phyloP scores from a whole-genome alignment of 192 early-diverging fungal species.

The Chytriomyces confervae region DNA sequence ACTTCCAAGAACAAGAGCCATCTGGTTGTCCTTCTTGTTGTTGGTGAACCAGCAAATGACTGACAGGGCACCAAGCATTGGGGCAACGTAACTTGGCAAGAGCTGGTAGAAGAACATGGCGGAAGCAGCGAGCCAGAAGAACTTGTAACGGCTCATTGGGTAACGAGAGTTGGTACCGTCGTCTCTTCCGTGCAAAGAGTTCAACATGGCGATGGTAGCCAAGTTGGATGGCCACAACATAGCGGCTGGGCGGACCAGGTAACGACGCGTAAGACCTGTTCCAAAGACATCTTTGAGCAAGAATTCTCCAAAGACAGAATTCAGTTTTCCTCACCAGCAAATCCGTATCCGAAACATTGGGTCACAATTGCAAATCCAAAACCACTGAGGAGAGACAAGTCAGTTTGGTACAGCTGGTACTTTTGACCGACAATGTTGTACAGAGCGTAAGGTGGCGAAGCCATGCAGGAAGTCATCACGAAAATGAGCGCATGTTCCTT shows the following conservation, averaged over 20 bases:
- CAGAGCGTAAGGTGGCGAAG: conserved; percentile 55
- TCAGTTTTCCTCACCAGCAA: conserved; percentile 51
- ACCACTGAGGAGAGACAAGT: neutral
- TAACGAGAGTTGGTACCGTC: conserved; percentile 7
- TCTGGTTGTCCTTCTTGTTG: conserved; percentile 13
- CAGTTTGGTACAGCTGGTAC: conserved; percentile 23
- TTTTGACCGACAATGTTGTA: conserved; percentile 31
- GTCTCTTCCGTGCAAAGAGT: conserved; percentile 53
- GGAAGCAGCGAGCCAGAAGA: conserved; percentile 19
- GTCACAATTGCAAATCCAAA: conserved; percentile 62
- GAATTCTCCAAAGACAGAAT: neutral
- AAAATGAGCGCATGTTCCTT: conserved; percentile 55
- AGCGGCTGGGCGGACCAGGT: conserved; percentile 77
- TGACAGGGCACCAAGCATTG: conserved; percentile 12
- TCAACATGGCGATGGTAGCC: conserved; percentile 75
- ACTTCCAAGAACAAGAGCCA: conserved; percentile 15
- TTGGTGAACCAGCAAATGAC: neutral
- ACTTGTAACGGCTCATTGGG: neutral
- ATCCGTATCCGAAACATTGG: conserved; percentile 60
- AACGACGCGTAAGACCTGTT: conserved; percentile 65
- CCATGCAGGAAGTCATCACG: conserved; percentile 52
- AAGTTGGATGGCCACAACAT: conserved; percentile 86
- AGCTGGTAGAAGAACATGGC: conserved; percentile 32
- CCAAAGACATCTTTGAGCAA: conserved; percentile 40
- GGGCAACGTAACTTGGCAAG: conserved; percentile 6